These are phyloP conservation scores for Cladorrhinum sp. DNA, from an alignment of 2,329 filamentous ascomycete species.

Conservation along the genomic window DNA sequence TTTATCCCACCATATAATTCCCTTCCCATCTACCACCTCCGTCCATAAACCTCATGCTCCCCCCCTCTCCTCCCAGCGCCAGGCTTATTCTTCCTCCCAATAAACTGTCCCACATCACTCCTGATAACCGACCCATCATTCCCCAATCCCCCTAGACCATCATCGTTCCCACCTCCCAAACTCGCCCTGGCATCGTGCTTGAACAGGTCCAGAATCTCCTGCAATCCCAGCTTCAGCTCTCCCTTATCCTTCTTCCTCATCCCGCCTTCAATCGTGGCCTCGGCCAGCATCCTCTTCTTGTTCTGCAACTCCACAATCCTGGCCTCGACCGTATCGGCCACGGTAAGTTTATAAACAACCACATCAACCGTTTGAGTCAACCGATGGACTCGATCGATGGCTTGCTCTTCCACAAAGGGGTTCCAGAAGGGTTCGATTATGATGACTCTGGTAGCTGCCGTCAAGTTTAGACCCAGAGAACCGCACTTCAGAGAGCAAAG, in stretches of 20 bases:
- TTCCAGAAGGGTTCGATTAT: slow-evolving; percentile 99
- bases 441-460: slow-evolving; percentile 86
- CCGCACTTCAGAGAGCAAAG: slow-evolving; percentile 94
- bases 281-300: slow-evolving; percentile 87
- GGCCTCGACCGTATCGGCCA: slow-evolving; percentile 84
- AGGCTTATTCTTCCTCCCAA: slow-evolving; percentile 8
- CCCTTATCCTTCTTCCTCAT: slow-evolving; percentile 60
- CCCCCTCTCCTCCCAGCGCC: slow-evolving; percentile 10
- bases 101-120: slow-evolving; percentile 17
- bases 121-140: slow-evolving; percentile 12
- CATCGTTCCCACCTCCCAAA: not conserved
- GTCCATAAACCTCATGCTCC: slow-evolving; percentile 28
- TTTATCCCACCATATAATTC: not conserved
- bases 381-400: slow-evolving; percentile 97
- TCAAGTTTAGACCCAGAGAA: slow-evolving; percentile 88
- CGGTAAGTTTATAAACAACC: slow-evolving; percentile 89
- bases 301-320: slow-evolving; percentile 93
- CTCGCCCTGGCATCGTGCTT: slow-evolving; percentile 51
- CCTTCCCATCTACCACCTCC: slow-evolving; percentile 23
- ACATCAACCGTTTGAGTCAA: slow-evolving; percentile 95
- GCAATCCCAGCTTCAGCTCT: slow-evolving; percentile 78
- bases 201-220: slow-evolving; percentile 91
- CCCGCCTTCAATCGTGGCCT: slow-evolving; percentile 82
- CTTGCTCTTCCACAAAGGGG: slow-evolving; percentile 97
- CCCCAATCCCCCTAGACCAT: not conserved